Evolutionary conservation across 257 asterid genomes (phyloP).

Genomic region (Ballota nigra): DNA sequence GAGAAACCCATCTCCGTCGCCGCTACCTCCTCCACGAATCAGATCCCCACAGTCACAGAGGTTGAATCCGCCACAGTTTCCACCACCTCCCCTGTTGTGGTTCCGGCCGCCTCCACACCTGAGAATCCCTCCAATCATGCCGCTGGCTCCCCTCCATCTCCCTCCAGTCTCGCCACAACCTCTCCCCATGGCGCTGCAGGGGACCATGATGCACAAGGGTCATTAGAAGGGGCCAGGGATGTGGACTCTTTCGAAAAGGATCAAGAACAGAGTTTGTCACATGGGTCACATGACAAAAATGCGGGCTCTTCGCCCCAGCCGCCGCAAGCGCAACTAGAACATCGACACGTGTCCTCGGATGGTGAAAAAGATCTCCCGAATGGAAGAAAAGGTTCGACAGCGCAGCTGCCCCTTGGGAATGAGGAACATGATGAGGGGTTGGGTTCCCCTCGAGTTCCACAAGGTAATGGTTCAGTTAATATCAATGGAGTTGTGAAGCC

Average conservation of each 20-base stretch:
- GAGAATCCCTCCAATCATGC: neutral
- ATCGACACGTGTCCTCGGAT: neutral
- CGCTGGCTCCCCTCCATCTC: constrained; percentile 13
- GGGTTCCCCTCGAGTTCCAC: constrained; percentile 1
- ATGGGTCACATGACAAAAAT: neutral
- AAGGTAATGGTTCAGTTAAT: constrained; percentile 22
- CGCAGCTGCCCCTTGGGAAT: neutral
- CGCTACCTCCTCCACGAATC: constrained; percentile 20
- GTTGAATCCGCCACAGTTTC: constrained; percentile 21
- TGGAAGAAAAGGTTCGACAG: constrained; percentile 18
- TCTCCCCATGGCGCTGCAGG: constrained; percentile 1
- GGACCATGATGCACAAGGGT: constrained; percentile 15
- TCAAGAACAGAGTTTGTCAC: constrained; percentile 20
- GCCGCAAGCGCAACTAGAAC: constrained; percentile 1
- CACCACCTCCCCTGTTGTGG: constrained; percentile 23
- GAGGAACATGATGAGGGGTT: constrained; percentile 17
- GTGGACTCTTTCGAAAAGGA: constrained; percentile 10
- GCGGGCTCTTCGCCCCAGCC: constrained; percentile 10
- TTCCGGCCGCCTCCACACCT: constrained; percentile 15
- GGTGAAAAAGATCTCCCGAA: constrained; percentile 25
- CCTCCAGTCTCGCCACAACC: constrained; percentile 11
- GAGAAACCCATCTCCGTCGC: constrained; percentile 21
- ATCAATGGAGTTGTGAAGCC: constrained; percentile 27
- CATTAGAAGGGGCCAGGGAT: constrained; percentile 19
- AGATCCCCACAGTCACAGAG: neutral